Base-by-base conservation (phyloP, 257 asterid species). In the Eucommia ulmoides region DNA sequence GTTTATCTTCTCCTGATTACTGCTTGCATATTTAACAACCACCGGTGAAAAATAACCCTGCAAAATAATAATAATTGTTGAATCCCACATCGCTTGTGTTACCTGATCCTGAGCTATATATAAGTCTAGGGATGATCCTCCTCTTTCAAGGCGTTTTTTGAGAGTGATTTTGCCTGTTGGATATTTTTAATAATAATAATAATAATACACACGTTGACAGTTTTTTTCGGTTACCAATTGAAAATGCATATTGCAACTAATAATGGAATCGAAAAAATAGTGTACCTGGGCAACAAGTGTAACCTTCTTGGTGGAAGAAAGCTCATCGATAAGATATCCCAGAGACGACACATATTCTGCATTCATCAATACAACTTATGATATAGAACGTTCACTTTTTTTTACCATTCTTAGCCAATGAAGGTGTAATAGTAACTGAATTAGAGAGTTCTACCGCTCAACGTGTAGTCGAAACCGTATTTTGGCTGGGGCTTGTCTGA, bases 401-500 rank as follows among this genome's bases (percentile, higher is more conserved):
- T 38, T 38, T 38, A 38, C 11, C 45, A 5, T 14, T 38, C 45
- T 4, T 8, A n/a, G n/a, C n/a, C 3, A 38, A 14, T 38, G n/a
- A 14, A 3, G 45, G 10, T 38, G n/a, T 38, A 5, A 38, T 47
- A 52, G 19, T 14, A 17, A 20, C 45, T 23, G 29, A 19, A 16
- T 22, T 22, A 19, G 26, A 54, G 51, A 12, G 7, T 21, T 20
- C n/a, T 79, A 79, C 97, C 95, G 62, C 74, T 80, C 64, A 88
- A 54, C 19, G 93, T 84, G 73, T 88, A 88, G 76, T 88, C 92
- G 55, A 88, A 88, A 41, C 94, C 97, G 52, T 80, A 88, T 65
- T 57, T 78, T 11, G 97, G 93, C 61, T 88, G 97, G 45, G 97
- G 97, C 65, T 84, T 84, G 48, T 88, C 97, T 18, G 97, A 88